These are phyloP conservation scores for Tetrahymena thermophila DNA, from an alignment of 73 alveolate species.

Conservation along the genomic window DNA sequence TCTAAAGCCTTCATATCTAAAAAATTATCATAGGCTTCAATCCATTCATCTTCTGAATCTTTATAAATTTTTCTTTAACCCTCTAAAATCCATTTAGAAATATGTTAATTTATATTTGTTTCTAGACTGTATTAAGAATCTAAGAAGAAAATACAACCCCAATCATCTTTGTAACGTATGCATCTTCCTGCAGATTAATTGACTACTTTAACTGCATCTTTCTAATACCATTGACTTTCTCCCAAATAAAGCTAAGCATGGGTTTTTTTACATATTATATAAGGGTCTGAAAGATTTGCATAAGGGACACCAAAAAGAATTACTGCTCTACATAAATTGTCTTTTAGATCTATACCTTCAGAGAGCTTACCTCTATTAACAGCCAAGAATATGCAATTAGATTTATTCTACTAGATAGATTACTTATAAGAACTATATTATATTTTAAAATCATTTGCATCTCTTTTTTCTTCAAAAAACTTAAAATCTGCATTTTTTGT, in stretches of 20 bases:
- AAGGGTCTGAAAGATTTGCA: not conserved
- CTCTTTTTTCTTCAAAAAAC: not conserved
- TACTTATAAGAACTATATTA: not conserved
- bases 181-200: not conserved
- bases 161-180: not conserved
- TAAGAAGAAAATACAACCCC: not conserved
- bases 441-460: not conserved
- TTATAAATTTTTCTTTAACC: not conserved
- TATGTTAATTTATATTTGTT: not conserved
- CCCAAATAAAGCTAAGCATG: not conserved
- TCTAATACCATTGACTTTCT: not conserved
- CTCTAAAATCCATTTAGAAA: not conserved
- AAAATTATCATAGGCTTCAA: not conserved
- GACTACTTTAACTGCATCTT: not conserved
- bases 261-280: not conserved
- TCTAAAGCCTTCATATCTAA: not conserved
- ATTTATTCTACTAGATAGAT: not conserved
- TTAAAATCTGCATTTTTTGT: not conserved
- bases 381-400: slow-evolving; percentile 30
- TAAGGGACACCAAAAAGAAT: slow-evolving; percentile 78
- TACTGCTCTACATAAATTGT: slow-evolving; percentile 65
- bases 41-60: not conserved
- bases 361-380: slow-evolving; percentile 52
- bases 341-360: slow-evolving; percentile 59
- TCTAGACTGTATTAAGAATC: not conserved